Conservation (phyloP, 768 basidiomycete genomes). For the Podaxis rugospora region DNA sequence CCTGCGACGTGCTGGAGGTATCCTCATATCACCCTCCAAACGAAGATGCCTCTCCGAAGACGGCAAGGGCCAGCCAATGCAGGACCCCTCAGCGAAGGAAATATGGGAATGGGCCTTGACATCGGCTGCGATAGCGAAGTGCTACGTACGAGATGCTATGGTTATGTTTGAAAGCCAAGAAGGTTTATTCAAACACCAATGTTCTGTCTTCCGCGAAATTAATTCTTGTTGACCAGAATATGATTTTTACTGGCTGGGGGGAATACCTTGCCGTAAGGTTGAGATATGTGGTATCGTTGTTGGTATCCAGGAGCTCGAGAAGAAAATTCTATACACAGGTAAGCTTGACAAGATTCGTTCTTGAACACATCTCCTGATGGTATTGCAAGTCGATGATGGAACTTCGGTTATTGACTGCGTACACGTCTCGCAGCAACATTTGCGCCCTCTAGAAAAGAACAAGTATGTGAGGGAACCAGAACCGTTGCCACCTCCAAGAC, state of each 20-base stretch:
- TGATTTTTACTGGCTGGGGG: constrained; percentile 70
- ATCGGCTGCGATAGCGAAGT: constrained; percentile 49
- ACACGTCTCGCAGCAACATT: constrained; percentile 30
- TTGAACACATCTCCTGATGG: background rate
- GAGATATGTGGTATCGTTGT: constrained; percentile 61
- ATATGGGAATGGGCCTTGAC: constrained; percentile 55
- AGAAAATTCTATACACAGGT: constrained; percentile 58
- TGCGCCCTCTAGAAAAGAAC: constrained; percentile 9
- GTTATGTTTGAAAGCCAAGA: constrained; percentile 31
- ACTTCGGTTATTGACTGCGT: constrained; percentile 69
- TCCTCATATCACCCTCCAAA: constrained; percentile 15
- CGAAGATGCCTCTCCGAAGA: constrained; percentile 2
- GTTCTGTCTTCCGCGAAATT: constrained; percentile 3
- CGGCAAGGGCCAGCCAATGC: background rate
- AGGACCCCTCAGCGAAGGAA: constrained; percentile 18
- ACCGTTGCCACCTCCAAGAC: constrained; percentile 22
- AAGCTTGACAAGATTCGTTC: constrained; percentile 14
- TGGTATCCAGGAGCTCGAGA: constrained; percentile 56
- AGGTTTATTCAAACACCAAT: constrained; percentile 18
- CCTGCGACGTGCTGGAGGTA: background rate
- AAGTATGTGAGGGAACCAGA: constrained; percentile 13
- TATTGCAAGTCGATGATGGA: constrained; percentile 68
- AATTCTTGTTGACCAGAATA: constrained; percentile 28
- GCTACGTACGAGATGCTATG: constrained; percentile 49
- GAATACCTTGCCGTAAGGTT: constrained; percentile 66